Evolutionary conservation across 805 yeast species (phyloP).

Genomic region (Candida tammaniensis): DNA sequence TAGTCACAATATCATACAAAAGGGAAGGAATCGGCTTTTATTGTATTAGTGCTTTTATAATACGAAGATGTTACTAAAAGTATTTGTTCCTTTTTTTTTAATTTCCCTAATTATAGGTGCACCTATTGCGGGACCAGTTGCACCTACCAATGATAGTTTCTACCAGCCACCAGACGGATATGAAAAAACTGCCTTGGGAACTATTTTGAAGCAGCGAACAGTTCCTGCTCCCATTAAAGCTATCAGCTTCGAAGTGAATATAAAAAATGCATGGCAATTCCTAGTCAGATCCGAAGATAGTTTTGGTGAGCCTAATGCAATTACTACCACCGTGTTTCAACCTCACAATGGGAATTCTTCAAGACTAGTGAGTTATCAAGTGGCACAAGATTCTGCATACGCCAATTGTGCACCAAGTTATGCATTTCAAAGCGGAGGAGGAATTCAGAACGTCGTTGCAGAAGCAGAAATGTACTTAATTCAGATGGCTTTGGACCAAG

Average conservation of each 20-base stretch:
- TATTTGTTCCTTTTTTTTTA: no score
- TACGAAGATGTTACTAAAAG: no score
- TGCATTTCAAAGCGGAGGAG: conserved; percentile 16
- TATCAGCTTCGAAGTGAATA: conserved; percentile 16
- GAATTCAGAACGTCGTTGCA: conserved; percentile 9
- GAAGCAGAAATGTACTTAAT: conserved; percentile 17
- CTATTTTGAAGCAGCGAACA: conserved; percentile 20
- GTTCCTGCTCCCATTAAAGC: conserved; percentile 19
- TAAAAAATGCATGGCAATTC: conserved; percentile 23
- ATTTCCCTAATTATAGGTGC: no score
- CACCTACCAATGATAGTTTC: conserved; percentile 22
- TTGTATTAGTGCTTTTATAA: no score
- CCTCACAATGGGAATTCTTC: conserved; percentile 27
- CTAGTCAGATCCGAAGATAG: conserved; percentile 21
- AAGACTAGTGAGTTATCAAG: conserved; percentile 26
- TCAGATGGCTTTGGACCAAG: conserved; percentile 21
- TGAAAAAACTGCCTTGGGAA: conserved; percentile 19
- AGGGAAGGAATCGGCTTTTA: no score
- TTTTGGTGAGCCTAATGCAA: conserved; percentile 23
- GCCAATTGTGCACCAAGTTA: conserved; percentile 28
- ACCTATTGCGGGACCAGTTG: no score
- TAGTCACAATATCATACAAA: no score
- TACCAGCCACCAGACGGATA: conserved; percentile 22
- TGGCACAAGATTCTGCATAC: conserved; percentile 27
- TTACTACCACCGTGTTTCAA: conserved; percentile 25